phyloP scores from a whole-genome alignment of 83 land plant genomes.

The Diphasiastrum complanatum region DNA sequence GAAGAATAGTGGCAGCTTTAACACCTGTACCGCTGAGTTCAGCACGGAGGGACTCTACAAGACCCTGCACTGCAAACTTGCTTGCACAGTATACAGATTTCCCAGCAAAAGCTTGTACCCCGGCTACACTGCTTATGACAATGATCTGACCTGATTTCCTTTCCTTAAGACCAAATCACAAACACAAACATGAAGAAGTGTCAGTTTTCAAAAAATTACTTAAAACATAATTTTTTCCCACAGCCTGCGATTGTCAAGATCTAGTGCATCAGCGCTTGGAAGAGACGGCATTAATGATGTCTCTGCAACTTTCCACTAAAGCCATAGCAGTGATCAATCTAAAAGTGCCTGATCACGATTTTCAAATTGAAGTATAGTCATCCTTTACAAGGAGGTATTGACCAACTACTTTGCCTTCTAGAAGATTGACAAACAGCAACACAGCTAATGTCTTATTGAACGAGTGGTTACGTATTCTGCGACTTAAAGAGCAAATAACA shows the following conservation, averaged over 20 bases:
- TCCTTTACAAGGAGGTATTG: too few species aligned
- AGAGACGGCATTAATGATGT: too few species aligned
- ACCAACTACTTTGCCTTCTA: too few species aligned
- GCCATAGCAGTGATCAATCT: too few species aligned
- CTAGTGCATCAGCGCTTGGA: too few species aligned
- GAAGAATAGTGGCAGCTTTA: conserved; percentile 20
- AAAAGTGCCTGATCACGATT: too few species aligned
- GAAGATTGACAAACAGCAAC: too few species aligned
- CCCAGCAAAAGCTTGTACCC: not conserved
- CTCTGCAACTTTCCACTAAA: too few species aligned
- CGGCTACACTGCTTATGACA: conserved; percentile 15
- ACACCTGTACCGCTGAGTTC: conserved; percentile 21
- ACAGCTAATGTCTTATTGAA: too few species aligned
- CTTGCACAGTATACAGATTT: conserved; percentile 18
- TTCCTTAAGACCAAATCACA: conserved; percentile 11
- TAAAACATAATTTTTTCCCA: not conserved
- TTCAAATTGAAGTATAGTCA: too few species aligned
- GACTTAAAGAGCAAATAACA: too few species aligned
- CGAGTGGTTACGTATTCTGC: too few species aligned
- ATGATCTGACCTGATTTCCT: conserved; percentile 14
- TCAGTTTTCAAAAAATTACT: not conserved
- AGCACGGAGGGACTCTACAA: conserved; percentile 10
- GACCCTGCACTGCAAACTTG: conserved; percentile 16
- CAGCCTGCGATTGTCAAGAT: not conserved
- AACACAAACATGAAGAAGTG: not conserved